Evolutionary conservation across 2,329 filamentous ascomycete genomes (phyloP).

Genomic region (Mycocentrospora acerina): DNA sequence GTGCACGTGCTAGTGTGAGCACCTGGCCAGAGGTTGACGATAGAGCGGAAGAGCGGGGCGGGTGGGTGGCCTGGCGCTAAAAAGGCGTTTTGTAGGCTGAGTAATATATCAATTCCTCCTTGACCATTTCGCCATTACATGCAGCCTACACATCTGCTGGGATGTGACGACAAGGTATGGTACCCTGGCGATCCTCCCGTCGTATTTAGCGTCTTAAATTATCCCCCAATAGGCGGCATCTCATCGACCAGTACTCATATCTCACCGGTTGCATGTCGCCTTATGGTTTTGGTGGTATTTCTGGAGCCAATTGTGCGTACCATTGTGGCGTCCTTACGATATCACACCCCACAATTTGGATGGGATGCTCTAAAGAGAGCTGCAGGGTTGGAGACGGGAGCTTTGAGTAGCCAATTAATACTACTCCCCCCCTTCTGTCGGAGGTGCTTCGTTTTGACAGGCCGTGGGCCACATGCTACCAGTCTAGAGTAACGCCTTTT

Average conservation of each 20-base stretch:
- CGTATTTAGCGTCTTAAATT: constrained; percentile 1
- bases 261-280: constrained; percentile 20
- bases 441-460: constrained; percentile 1
- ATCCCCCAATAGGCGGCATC: constrained; percentile 23
- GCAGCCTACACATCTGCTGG: no score
- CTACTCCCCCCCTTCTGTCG: background rate
- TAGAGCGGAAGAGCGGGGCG: no score
- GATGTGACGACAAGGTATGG: no score
- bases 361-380: constrained; percentile 20
- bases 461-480: constrained; percentile 15
- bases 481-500: constrained; percentile 13
- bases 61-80: no score
- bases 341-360: constrained; percentile 28
- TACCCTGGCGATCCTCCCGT: no score
- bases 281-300: constrained; percentile 13
- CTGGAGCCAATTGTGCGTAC: constrained; percentile 14
- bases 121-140: no score
- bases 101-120: no score
- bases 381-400: constrained; percentile 6
- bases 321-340: constrained; percentile 12
- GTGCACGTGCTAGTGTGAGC: no score
- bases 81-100: no score
- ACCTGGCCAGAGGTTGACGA: no score
- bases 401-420: constrained; percentile 3
- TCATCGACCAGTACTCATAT: constrained; percentile 11